Conservation (phyloP, 257 asterid genomes). For the Solanum arcanum region DNA sequence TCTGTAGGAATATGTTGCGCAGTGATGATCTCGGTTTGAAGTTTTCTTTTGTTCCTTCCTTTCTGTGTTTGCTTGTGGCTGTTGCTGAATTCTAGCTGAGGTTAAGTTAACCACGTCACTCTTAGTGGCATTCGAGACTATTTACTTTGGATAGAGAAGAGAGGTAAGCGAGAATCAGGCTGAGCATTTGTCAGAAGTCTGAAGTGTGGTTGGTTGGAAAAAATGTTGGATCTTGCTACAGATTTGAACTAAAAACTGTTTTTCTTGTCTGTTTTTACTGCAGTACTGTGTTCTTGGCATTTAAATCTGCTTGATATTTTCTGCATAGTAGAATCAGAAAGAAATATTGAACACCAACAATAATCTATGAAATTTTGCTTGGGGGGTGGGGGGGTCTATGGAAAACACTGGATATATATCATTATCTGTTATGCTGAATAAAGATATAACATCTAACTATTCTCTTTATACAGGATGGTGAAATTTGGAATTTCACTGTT, state of each 20-base stretch:
- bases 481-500: constrained; percentile 95
- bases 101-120: neutral
- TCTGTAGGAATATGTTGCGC: neutral
- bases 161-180: neutral
- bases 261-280: neutral
- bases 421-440: neutral
- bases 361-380: neutral
- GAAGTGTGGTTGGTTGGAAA: neutral
- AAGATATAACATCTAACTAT: neutral
- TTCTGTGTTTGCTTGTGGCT: neutral
- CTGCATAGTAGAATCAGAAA: neutral
- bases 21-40: neutral
- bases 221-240: neutral
- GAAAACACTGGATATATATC: neutral
- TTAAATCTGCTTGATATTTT: neutral
- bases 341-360: neutral
- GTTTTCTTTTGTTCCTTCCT: neutral
- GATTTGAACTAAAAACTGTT: neutral
- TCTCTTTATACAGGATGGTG: constrained; percentile 72
- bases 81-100: neutral
- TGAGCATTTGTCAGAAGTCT: neutral
- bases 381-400: neutral
- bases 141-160: neutral
- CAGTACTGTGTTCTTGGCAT: neutral
- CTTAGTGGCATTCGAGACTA: neutral